Base-by-base conservation (phyloP, 148 eudicot genomes). In the Camellia lanceoleosa region DNA sequence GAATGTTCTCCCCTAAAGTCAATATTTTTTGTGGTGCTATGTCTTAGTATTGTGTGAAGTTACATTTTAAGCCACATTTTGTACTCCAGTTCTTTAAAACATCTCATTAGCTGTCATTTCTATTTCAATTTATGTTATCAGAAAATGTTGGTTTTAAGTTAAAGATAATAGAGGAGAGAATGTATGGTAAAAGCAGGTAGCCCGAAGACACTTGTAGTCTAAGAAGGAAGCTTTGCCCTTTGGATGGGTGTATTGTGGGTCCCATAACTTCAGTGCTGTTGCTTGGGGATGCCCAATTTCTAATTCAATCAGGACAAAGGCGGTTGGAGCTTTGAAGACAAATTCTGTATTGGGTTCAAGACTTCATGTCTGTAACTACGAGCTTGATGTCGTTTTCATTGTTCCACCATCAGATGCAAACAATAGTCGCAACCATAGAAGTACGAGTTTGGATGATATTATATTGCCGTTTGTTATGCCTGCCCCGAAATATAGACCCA, bases 191-290 rank as follows among this genome's bases (percentile, higher is more conserved):
- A 64, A 80, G 74, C 87, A 95, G 98, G 97, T 95, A 55, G 98
- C 94, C 63, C 80, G 94, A 78, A 89, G 97, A 83, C 89, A 93
- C 54, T 95, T 95, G 81, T 79, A 85, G 81, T 85, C 90, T 18
- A 91, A 85, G 59, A 87, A 77, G 9, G 91, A 77, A n/a, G 80
- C 79, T 42, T 78, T 94, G 19, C 87, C 95, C 6, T 92, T 87
- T 73, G 98, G 98, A 11, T 95, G 98, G 98, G 87, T 93, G 71
- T 95, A 95, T 83, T 82, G 91, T 59, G 98, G 97, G 5, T 95
- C 97, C 19, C 97, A 93, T 84, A 95, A 95, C 74, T 86, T 95
- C 83, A 95, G 98, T 79, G 92, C 94, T 6, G 96, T 94, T 51
- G 98, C 98, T 77, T 95, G 98, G 98, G 98, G 98, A 44, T 87